Percentiles rank a stretch among this genome's conserved stretches.
phyloP scores from a whole-genome alignment of 257 asterid genomes.

The Oldenlandia corymbosa region DNA sequence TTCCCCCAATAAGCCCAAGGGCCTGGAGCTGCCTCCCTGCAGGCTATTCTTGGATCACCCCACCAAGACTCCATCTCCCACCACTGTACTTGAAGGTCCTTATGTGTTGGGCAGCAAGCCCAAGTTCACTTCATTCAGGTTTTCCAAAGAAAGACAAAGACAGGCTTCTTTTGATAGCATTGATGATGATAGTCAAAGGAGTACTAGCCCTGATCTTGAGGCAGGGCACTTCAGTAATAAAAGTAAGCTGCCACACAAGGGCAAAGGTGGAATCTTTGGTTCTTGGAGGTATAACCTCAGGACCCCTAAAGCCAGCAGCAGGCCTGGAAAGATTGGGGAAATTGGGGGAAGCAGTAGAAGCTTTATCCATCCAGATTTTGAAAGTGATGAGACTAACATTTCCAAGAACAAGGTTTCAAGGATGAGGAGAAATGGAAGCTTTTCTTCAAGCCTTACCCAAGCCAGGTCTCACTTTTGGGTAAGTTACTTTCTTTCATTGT shows the following conservation, averaged over 20 bases:
- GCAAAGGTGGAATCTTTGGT: constrained; percentile 17
- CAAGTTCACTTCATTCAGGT: constrained; percentile 50
- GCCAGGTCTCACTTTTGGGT: constrained; percentile 65
- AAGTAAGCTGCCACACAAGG: constrained; percentile 17
- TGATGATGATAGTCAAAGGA: constrained; percentile 17
- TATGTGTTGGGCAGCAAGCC: constrained; percentile 26
- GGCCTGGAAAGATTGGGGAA: constrained; percentile 10
- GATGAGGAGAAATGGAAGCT: constrained; percentile 51
- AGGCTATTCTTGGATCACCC: constrained; percentile 22
- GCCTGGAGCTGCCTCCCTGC: constrained; percentile 69
- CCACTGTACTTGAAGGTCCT: constrained; percentile 63
- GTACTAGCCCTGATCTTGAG: too few relatives aligned
- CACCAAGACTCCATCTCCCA: constrained; percentile 51
- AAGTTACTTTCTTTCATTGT: too few relatives aligned
- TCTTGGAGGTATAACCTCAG: constrained; percentile 26
- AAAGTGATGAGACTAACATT: constrained; percentile 10
- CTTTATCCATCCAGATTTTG: constrained; percentile 29
- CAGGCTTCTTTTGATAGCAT: constrained; percentile 40
- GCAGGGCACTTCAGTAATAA: constrained; percentile 20
- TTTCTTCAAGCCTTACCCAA: constrained; percentile 32
- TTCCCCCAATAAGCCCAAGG: constrained; percentile 22
- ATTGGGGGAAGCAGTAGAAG: constrained; percentile 33
- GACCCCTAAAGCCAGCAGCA: constrained; percentile 23
- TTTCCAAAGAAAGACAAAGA: constrained; percentile 28
- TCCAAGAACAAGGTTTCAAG: constrained; percentile 21